Conservation (phyloP, 1,284 basidiomycete species). For the Stygiomarasmius scandens region DNA sequence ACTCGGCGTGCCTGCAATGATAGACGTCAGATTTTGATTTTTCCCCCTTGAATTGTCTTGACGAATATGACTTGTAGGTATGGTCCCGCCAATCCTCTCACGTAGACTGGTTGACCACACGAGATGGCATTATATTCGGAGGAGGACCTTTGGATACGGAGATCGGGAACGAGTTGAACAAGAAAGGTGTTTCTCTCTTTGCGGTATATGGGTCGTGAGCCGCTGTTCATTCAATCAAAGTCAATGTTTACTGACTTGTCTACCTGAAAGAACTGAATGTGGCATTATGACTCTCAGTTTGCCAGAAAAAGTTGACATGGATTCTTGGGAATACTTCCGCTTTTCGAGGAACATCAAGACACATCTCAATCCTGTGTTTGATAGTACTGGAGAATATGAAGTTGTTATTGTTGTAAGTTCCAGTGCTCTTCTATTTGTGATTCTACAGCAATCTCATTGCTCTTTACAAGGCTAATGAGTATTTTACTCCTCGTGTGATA, state of each 20-base stretch:
- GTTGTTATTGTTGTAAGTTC: constrained; percentile 20
- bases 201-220: constrained; percentile 28
- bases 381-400: constrained; percentile 26
- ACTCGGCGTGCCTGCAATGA: constrained; percentile 28
- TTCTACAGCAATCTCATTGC: constrained; percentile 17
- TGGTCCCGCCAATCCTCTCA: constrained; percentile 15
- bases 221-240: background rate
- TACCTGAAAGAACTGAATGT: constrained; percentile 1
- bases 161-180: constrained; percentile 27
- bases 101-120: constrained; percentile 9
- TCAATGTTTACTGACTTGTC: constrained; percentile 21
- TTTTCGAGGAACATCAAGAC: constrained; percentile 16
- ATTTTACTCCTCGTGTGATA: constrained; percentile 10
- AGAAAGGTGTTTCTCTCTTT: constrained; percentile 25
- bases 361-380: constrained; percentile 15
- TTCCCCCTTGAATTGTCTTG: constrained; percentile 25
- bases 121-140: constrained; percentile 20
- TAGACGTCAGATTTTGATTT: constrained; percentile 31
- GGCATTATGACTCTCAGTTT: constrained; percentile 9
- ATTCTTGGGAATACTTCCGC: constrained; percentile 30
- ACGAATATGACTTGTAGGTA: constrained; percentile 29
- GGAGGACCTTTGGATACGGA: constrained; percentile 30
- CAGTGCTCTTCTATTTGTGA: constrained; percentile 16
- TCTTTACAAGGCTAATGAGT: background rate
- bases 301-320: constrained; percentile 18